These are phyloP conservation scores for Pholiota conissans DNA, from an alignment of 768 basidiomycete genomes.

Conservation along the genomic window DNA sequence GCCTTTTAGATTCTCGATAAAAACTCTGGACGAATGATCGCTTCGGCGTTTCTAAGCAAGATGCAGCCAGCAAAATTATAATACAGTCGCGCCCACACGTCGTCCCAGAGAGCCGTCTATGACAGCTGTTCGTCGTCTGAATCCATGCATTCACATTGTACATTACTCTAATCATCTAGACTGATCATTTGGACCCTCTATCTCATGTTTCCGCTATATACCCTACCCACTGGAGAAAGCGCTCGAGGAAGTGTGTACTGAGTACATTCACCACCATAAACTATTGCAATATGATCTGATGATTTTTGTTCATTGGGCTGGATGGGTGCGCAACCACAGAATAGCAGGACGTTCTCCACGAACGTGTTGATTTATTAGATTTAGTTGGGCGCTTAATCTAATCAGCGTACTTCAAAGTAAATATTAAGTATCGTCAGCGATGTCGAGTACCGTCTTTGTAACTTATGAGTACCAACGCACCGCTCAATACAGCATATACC, in stretches of 20 bases:
- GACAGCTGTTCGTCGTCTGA: background rate
- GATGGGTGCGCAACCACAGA: background rate
- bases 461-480: too few relatives aligned
- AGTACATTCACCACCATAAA: background rate
- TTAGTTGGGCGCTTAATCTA: too few relatives aligned
- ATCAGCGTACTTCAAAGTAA: too few relatives aligned
- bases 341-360: too few relatives aligned
- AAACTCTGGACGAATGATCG: slow-evolving; percentile 54
- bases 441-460: too few relatives aligned
- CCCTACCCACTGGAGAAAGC: background rate
- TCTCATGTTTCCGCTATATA: background rate
- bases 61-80: slow-evolving; percentile 68
- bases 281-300: background rate
- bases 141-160: background rate
- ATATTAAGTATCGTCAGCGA: too few relatives aligned
- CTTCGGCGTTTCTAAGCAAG: slow-evolving; percentile 69
- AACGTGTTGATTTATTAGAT: too few relatives aligned
- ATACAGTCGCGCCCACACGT: background rate
- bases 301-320: background rate
- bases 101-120: background rate
- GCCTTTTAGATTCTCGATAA: slow-evolving; percentile 57
- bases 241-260: background rate
- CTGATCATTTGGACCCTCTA: background rate
- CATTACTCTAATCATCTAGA: background rate
- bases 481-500: too few relatives aligned